Base-by-base conservation (phyloP, 2,329 filamentous ascomycete genomes). In the Fusarium penzigii region DNA sequence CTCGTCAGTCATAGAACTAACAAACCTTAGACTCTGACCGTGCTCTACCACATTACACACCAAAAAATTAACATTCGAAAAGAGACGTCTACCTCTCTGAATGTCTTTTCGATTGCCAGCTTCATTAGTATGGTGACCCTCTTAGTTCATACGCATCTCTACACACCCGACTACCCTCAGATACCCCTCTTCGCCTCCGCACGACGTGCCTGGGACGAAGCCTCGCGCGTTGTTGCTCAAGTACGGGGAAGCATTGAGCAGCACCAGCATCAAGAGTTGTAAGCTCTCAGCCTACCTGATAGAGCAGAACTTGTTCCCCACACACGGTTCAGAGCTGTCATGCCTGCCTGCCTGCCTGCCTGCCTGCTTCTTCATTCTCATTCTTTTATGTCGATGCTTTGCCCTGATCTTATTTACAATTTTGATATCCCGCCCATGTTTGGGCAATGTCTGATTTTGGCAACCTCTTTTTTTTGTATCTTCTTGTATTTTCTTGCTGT, bases 21-120 rank as follows among this genome's bases (percentile, higher is more conserved):
- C 44, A 45, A 25, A n/a, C 38, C 40, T 34, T 62, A 88, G 85
- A 88, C 85, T 40, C 74, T 92, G 39, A 91, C 89, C 2, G 80
- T 87, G 48, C 79, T 87, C 60, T 92, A 92, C 72, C 88, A 92
- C 68, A 78, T 88, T 55, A 90, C 87, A 13, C 87, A 92, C 70
- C 86, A 88, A 62, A 88, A 88, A 66, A 88, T 90, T 67, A 90
- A 86, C 65, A 92, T 92, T 63, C 84, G 86, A 65, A 90, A 89
- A 65, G 88, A 91, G 73, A 92, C 88, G 1, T 85, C 85, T 43
- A 87, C 87, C 10, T 89, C 87, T n/a, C 81, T 92, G 57, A 85
- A 86, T 61, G 85, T 91, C 58, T 89, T 92, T 67, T 90, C 86
- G 46, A 83, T 89, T 56, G 86, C 87, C 38, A 89, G 85, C 72